Evolutionary conservation across 2,329 filamentous ascomycete genomes (phyloP), one percentile per base, ranked within the genome.

Genomic region (Aspergillus melleus): DNA sequence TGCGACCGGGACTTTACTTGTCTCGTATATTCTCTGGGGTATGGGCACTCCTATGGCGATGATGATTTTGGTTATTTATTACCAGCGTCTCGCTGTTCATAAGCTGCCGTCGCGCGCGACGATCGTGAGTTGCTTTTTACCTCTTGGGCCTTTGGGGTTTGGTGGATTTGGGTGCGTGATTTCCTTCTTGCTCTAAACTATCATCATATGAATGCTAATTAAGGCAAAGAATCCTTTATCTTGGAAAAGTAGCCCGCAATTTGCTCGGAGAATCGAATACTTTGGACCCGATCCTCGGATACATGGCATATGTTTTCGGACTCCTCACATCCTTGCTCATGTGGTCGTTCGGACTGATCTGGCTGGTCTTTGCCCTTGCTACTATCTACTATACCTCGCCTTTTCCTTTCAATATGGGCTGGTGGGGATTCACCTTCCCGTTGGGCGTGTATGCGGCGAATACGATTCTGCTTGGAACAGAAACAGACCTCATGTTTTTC

Each of bases 21-120:
- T 79, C 16, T 87, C 82, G 3, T 91, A 90, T 69, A 77, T 90
- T 16, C 83, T 91, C 64, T 90, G 86, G 87, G 88, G 88, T 0
- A 84, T 86, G 59, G 86, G 87, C 4, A 80, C 81, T 2, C 84
- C 83, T 0, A 74, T 91, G 54, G 84, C 87, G 1, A 82, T 87
- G 72, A 80, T 83, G 47, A 82, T 90, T 20, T 76, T 90, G 26
- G 85, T 85, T 11, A 82, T 91, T 42, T 91, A 91, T 73, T 90
- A 89, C 68, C 85, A 88, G 60, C 86, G 88, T 11, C 79, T 91
- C 10, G 86, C 85, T 4, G 72, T 90, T 2, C 84, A 90, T 73
- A 86, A 86, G 44, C 79, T 90, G 14, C 88, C 88, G 0, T 83
- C 87, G 1, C 80, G 84, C 52, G 88, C 90, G 68, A 84, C 87